A percentile compares a stretch with the other conserved stretches of the same genome.
Evolutionary conservation across 345 rosid genomes (phyloP).

Genomic region (Bretschneidera sinensis): DNA sequence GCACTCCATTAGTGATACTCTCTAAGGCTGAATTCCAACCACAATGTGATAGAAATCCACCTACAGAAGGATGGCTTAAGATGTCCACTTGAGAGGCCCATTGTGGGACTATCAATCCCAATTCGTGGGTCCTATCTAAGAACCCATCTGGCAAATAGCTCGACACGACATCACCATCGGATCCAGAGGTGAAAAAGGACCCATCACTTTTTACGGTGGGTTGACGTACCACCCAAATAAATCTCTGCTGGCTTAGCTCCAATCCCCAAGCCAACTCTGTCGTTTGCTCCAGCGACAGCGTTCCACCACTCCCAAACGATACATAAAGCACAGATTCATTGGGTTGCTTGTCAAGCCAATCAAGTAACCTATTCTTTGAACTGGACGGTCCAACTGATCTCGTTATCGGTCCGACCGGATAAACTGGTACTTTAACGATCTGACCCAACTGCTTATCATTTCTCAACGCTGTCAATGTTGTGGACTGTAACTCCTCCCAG

Average conservation of each 20-base stretch:
- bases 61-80: slow-evolving; percentile 49
- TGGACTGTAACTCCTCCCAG: slow-evolving; percentile 52
- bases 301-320: slow-evolving; percentile 73
- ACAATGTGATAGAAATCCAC: slow-evolving; percentile 68
- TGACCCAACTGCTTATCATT: slow-evolving; percentile 16
- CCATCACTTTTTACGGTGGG: slow-evolving; percentile 16
- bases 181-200: slow-evolving; percentile 18
- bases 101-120: slow-evolving; percentile 36
- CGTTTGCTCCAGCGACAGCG: slow-evolving; percentile 41
- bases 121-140: slow-evolving; percentile 24
- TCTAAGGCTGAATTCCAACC: slow-evolving; percentile 71
- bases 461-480: slow-evolving; percentile 34
- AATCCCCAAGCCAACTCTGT: slow-evolving; percentile 60
- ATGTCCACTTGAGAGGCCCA: slow-evolving; percentile 68
- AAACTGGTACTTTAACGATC: slow-evolving; percentile 30
- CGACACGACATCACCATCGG: slow-evolving; percentile 10
- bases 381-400: slow-evolving; percentile 5
- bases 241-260: slow-evolving; percentile 47
- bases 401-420: slow-evolving; percentile 44
- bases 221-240: slow-evolving; percentile 31
- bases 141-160: slow-evolving; percentile 54
- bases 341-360: slow-evolving; percentile 54
- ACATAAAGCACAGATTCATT: slow-evolving; percentile 50
- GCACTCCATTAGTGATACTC: slow-evolving; percentile 50
- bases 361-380: slow-evolving; percentile 1